These are phyloP conservation scores for Calonectria fujianensis DNA, from an alignment of 2,329 filamentous ascomycete species.

Conservation along the genomic window DNA sequence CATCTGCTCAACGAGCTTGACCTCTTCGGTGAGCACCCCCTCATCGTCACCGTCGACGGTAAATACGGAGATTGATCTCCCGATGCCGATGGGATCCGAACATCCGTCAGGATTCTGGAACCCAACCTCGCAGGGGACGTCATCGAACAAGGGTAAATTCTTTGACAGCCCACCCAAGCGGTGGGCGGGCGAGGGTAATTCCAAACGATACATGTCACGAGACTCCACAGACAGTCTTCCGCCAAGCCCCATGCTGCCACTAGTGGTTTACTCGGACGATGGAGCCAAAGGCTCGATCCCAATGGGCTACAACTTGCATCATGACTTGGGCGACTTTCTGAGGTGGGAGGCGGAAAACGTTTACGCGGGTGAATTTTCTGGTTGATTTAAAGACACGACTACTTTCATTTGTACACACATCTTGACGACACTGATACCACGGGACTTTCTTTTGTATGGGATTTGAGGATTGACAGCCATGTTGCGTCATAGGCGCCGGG, in stretches of 20 bases:
- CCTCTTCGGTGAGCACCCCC: constrained; percentile 37
- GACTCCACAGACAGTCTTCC: constrained; percentile 64
- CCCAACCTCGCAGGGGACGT: constrained; percentile 48
- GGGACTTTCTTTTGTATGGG: constrained; percentile 21
- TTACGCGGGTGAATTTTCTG: constrained; percentile 58
- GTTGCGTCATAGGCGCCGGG: background rate
- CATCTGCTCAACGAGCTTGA: constrained; percentile 54
- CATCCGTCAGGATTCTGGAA: constrained; percentile 60
- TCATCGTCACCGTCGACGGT: constrained; percentile 56
- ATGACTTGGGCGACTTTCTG: constrained; percentile 76
- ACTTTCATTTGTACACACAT: constrained; percentile 1
- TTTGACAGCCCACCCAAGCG: constrained; percentile 57
- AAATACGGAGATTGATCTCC: constrained; percentile 60
- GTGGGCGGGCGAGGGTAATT: constrained; percentile 61
- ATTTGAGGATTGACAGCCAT: constrained; percentile 7
- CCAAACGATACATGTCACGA: constrained; percentile 56
- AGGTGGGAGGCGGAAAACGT: constrained; percentile 74
- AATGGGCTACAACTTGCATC: constrained; percentile 77
- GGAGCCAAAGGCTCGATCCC: constrained; percentile 63
- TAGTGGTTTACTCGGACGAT: constrained; percentile 64
- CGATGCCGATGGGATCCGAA: constrained; percentile 62
- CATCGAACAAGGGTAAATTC: constrained; percentile 59
- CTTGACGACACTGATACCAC: constrained; percentile 9
- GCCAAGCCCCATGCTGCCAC: constrained; percentile 69
- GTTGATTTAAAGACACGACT: constrained; percentile 34